phyloP scores from a whole-genome alignment of 2,329 filamentous ascomycete genomes.

The Ophiostoma quercus region DNA sequence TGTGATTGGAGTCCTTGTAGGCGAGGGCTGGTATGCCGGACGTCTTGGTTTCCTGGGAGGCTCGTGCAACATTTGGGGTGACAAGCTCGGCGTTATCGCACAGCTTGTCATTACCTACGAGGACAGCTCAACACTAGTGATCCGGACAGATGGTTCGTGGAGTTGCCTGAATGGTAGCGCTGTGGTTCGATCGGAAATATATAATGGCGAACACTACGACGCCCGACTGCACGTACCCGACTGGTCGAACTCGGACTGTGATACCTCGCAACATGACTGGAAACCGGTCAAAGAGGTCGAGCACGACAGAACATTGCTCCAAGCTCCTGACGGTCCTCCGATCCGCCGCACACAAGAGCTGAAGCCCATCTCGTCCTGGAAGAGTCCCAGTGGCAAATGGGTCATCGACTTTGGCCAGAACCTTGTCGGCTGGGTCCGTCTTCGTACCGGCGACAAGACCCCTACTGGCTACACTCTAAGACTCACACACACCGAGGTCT shows the following conservation, averaged over 20 bases:
- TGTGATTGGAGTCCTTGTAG: slow-evolving; percentile 38
- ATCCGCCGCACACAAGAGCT: not conserved
- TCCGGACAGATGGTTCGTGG: not conserved
- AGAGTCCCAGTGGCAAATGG: slow-evolving; percentile 39
- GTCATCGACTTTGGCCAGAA: slow-evolving; percentile 56
- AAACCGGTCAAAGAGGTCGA: not conserved
- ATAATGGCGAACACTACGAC: not conserved
- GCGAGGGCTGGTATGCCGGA: slow-evolving; percentile 43
- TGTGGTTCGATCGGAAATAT: not conserved
- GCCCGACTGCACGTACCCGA: not conserved
- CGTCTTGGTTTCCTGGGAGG: slow-evolving; percentile 29
- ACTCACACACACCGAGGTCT: not conserved
- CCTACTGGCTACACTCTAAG: not conserved
- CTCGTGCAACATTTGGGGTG: slow-evolving; percentile 37
- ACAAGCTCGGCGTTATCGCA: slow-evolving; percentile 37
- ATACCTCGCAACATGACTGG: not conserved
- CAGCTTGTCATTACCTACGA: not conserved
- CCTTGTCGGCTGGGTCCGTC: slow-evolving; percentile 48
- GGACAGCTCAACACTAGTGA: not conserved
- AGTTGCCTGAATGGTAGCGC: not conserved
- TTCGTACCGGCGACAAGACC: slow-evolving; percentile 23
- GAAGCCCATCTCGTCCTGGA: slow-evolving; percentile 29
- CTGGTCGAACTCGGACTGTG: not conserved
- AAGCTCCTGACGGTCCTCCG: not conserved
- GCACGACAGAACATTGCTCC: not conserved